Evolutionary conservation across 805 yeast genomes (phyloP).

Genomic region (Candida khao-thaluensis): DNA sequence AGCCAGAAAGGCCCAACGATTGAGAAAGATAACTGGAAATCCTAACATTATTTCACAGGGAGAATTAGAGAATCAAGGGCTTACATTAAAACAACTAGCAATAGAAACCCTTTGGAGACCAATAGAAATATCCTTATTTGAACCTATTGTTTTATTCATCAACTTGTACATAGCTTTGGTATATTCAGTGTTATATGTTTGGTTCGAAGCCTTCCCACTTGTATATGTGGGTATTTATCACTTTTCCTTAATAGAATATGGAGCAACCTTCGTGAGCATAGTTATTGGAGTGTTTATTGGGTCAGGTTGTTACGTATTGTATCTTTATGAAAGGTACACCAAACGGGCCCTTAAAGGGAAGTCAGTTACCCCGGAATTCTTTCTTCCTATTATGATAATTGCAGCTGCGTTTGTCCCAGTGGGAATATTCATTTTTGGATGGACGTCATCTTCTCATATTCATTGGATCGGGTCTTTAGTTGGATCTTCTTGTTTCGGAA

Average conservation of each 20-base stretch:
- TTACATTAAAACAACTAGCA: conserved; percentile 19
- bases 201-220: conserved; percentile 54
- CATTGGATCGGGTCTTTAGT: conserved; percentile 54
- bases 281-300: conserved; percentile 52
- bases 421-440: conserved; percentile 47
- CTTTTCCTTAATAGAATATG: conserved; percentile 47
- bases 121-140: conserved; percentile 44
- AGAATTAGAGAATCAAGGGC: conserved; percentile 28
- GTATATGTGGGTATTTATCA: conserved; percentile 45
- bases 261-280: conserved; percentile 46
- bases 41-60: conserved; percentile 40
- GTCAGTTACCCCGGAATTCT: conserved; percentile 39
- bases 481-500: conserved; percentile 39
- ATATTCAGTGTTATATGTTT: conserved; percentile 54
- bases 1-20: conserved; percentile 46
- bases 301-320: conserved; percentile 26
- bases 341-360: conserved; percentile 21
- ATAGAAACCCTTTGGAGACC: conserved; percentile 49
- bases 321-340: conserved; percentile 25
- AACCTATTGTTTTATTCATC: conserved; percentile 57
- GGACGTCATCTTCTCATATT: conserved; percentile 41
- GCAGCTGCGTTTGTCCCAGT: conserved; percentile 44
- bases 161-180: conserved; percentile 51
- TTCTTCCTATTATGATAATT: conserved; percentile 39
- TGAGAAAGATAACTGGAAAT: conserved; percentile 50